These are phyloP conservation scores for Mycena alexandri DNA, from an alignment of 768 basidiomycete genomes.

Conservation along the genomic window DNA sequence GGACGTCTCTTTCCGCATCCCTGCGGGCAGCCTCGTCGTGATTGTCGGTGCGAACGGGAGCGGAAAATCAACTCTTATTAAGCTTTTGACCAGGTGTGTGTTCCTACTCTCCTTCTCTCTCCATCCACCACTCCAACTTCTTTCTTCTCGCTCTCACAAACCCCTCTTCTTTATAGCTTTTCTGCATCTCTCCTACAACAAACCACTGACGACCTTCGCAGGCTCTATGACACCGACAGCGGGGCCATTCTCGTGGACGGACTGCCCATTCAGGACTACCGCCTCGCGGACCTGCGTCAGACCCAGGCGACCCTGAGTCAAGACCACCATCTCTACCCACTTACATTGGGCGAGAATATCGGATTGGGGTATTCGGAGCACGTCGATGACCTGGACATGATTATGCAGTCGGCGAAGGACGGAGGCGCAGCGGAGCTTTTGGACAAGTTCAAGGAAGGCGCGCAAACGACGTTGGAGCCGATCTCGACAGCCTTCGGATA, in stretches of 20 bases:
- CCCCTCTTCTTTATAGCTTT: too few relatives aligned
- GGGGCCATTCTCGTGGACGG: constrained; percentile 52
- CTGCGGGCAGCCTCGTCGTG: constrained; percentile 47
- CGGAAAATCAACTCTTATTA: constrained; percentile 52
- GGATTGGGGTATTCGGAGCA: constrained; percentile 46
- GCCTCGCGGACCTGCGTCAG: constrained; percentile 44
- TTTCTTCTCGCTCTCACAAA: too few relatives aligned
- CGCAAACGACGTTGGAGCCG: constrained; percentile 28
- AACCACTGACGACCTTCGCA: constrained; percentile 30
- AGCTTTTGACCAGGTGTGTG: constrained; percentile 36
- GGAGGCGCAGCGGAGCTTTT: constrained; percentile 33
- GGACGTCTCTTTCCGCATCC: constrained; percentile 48
- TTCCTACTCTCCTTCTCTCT: too few relatives aligned
- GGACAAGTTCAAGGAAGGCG: constrained; percentile 31
- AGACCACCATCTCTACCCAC: constrained; percentile 50
- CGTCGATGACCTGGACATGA: constrained; percentile 19
- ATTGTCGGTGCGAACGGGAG: constrained; percentile 55
- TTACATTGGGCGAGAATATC: constrained; percentile 56
- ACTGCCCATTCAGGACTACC: constrained; percentile 46
- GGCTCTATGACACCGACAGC: constrained; percentile 47
- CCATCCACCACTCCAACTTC: too few relatives aligned
- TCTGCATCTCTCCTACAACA: too few relatives aligned
- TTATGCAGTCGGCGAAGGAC: constrained; percentile 29
- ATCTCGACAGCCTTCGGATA: constrained; percentile 16
- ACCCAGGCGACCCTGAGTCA: constrained; percentile 54